These are phyloP conservation scores for Hyparrhenia diplandra DNA, from an alignment of 176 grass and related monocot species.

Conservation along the genomic window DNA sequence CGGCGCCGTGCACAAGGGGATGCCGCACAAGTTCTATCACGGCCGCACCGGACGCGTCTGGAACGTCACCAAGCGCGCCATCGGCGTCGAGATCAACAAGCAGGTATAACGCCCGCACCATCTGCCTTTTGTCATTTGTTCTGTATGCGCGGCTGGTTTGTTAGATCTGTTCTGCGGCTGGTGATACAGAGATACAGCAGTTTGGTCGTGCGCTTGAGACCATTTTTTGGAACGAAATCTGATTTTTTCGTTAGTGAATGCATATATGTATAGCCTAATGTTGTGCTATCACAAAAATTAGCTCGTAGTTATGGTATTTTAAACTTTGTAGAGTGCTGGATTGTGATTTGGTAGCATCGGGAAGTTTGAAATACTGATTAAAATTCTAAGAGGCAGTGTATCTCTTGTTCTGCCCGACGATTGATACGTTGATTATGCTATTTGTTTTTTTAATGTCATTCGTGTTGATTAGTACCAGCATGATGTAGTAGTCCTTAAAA, in stretches of 20 bases:
- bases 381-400: background rate
- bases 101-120: conserved; percentile 39
- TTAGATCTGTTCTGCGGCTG: conserved; percentile 24
- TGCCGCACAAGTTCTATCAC: conserved; percentile 97
- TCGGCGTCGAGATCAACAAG: conserved; percentile 97
- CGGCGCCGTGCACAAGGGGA: conserved; percentile 88
- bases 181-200: background rate
- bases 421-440: too few relatives aligned
- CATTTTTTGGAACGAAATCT: background rate
- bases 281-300: background rate
- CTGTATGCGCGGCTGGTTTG: background rate
- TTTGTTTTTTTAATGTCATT: background rate
- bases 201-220: background rate
- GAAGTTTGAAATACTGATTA: background rate
- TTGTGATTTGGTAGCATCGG: background rate
- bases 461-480: background rate
- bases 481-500: background rate
- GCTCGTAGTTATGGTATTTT: background rate
- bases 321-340: background rate
- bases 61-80: conserved; percentile 97
- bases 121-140: background rate
- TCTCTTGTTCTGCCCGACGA: background rate
- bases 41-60: conserved; percentile 78
- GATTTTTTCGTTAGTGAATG: background rate
- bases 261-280: background rate